A percentile compares a stretch with the other conserved stretches of the same genome.
These are phyloP conservation scores for Oryza longistaminata DNA, from an alignment of 176 grass and related monocot genomes.

Conservation along the genomic window DNA sequence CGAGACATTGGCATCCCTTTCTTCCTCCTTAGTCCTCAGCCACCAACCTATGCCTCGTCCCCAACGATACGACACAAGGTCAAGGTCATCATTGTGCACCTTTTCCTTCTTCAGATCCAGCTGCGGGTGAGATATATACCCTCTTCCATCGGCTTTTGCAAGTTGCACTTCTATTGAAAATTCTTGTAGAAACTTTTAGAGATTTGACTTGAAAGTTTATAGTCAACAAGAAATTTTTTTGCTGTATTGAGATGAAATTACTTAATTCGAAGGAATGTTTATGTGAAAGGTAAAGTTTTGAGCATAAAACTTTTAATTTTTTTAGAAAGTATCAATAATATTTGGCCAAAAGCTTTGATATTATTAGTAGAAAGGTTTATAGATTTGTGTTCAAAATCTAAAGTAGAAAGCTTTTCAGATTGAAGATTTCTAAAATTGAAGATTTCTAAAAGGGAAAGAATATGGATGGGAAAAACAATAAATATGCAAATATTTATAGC, in stretches of 20 bases:
- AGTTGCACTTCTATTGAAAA: not conserved
- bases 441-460: not conserved
- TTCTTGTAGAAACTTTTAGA: too few relatives aligned
- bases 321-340: not conserved
- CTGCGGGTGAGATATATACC: not conserved
- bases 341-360: not conserved
- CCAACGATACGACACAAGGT: not conserved
- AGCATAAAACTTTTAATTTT: not conserved
- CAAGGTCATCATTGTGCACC: too few relatives aligned
- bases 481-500: too few relatives aligned
- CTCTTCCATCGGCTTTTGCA: not conserved
- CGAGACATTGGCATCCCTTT: not conserved
- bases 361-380: not conserved
- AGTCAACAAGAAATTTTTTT: too few relatives aligned
- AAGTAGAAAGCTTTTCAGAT: not conserved
- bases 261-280: too few relatives aligned
- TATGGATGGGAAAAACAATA: too few relatives aligned
- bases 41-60: too few relatives aligned
- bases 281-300: not conserved
- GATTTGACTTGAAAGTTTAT: too few relatives aligned
- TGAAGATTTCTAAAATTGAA: too few relatives aligned
- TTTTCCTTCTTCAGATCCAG: not conserved
- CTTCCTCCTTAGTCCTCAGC: not conserved
- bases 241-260: too few relatives aligned
- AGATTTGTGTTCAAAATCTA: not conserved